Evolutionary conservation across 345 rosid species (phyloP).

Genomic region (Salix purpurea): DNA sequence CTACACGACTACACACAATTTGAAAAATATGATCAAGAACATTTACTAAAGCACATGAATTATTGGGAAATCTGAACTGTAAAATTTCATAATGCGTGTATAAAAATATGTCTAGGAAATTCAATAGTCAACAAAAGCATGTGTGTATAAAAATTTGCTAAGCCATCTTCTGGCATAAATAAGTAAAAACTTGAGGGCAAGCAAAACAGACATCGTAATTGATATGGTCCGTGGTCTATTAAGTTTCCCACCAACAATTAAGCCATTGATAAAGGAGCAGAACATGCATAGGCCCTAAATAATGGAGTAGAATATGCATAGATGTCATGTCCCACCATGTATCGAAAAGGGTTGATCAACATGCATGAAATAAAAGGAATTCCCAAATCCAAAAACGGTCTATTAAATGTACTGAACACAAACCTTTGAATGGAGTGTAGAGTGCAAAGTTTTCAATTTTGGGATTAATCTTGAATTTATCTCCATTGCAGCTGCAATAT

Average conservation of each 20-base stretch:
- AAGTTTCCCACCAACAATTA: neutral
- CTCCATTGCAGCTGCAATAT: conserved; percentile 91
- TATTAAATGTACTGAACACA: neutral
- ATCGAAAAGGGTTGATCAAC: neutral
- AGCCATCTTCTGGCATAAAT: neutral
- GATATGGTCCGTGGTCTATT: neutral
- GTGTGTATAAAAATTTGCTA: neutral
- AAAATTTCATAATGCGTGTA: no score
- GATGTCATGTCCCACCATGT: neutral
- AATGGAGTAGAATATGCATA: neutral
- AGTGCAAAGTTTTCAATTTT: conserved; percentile 59
- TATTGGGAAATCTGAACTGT: neutral
- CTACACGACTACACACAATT: neutral
- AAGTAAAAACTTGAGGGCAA: neutral
- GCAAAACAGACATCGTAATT: neutral
- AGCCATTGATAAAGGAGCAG: neutral
- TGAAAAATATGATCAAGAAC: neutral
- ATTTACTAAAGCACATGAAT: neutral
- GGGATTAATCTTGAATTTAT: conserved; percentile 81
- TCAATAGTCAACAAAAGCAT: neutral
- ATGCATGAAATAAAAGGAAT: neutral
- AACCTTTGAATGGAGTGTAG: conserved; percentile 78
- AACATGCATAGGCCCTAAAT: neutral
- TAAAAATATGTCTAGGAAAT: neutral
- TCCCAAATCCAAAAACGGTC: neutral